These are phyloP conservation scores for Cryptosporidium parvum DNA, from an alignment of 169 alveolate species.

Conservation along the genomic window DNA sequence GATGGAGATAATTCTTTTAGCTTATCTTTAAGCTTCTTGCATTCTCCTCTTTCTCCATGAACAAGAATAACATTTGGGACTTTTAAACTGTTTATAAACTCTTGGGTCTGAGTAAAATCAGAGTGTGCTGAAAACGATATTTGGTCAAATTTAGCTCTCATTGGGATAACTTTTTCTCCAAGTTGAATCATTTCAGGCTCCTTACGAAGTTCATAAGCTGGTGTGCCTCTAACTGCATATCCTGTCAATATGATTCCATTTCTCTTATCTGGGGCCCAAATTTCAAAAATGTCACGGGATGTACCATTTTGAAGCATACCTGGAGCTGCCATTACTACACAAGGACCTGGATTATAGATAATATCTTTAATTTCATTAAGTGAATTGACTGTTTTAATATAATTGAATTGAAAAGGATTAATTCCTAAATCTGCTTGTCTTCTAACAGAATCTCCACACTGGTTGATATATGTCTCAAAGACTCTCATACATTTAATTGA, in stretches of 20 bases:
- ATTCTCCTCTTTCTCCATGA: conserved; percentile 95
- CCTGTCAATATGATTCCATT: conserved; percentile 98
- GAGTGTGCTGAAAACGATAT: conserved; percentile 96
- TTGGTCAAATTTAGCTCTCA: conserved; percentile 86
- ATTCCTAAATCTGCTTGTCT: conserved; percentile 83
- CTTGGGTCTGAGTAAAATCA: conserved; percentile 94
- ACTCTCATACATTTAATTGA: conserved; percentile 94
- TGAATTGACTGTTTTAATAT: conserved; percentile 81
- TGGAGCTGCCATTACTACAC: conserved; percentile 99
- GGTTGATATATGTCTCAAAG: conserved; percentile 94
- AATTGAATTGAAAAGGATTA: conserved; percentile 94
- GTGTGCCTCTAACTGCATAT: conserved; percentile 96
- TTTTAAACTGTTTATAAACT: conserved; percentile 89
- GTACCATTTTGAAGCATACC: conserved; percentile 98
- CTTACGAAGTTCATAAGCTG: conserved; percentile 94
- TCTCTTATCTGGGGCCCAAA: conserved; percentile 93
- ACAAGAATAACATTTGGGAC: conserved; percentile 96
- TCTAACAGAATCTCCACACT: conserved; percentile 94
- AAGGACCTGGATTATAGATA: conserved; percentile 85
- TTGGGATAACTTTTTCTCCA: conserved; percentile 84
- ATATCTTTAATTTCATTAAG: conserved; percentile 74
- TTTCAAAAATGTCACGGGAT: conserved; percentile 94
- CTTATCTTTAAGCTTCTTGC: conserved; percentile 85
- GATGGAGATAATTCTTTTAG: conserved; percentile 80
- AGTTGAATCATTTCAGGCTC: conserved; percentile 90